A percentile compares a stretch with the other conserved stretches of the same genome.
Evolutionary conservation across 1,284 basidiomycete species (phyloP).

Genomic region (Boletellus deceptivus): DNA sequence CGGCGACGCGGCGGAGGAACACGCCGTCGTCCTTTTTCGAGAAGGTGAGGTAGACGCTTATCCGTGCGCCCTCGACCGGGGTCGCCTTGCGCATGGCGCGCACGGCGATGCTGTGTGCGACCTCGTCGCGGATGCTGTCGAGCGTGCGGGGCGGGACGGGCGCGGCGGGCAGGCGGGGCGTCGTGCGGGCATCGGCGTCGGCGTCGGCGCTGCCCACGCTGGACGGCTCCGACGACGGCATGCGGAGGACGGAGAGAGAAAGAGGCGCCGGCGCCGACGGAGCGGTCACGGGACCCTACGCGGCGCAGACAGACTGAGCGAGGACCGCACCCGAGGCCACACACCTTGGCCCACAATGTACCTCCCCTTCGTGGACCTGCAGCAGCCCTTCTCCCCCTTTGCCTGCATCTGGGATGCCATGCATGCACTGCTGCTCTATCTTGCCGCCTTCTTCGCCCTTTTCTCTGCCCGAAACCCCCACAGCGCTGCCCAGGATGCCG

Average conservation of each 20-base stretch:
- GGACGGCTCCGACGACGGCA: constrained; percentile 30
- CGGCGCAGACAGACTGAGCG: background rate
- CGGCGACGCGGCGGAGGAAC: constrained; percentile 55
- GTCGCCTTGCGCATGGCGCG: constrained; percentile 52
- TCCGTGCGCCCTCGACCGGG: constrained; percentile 46
- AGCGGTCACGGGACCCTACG: too few relatives aligned
- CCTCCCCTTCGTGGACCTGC: constrained; percentile 18
- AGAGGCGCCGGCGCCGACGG: too few relatives aligned
- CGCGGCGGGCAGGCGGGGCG: background rate
- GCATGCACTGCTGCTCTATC: constrained; percentile 18
- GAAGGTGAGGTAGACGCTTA: constrained; percentile 58
- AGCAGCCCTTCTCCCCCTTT: constrained; percentile 14
- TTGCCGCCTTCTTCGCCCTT: constrained; percentile 14
- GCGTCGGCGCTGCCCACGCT: constrained; percentile 13
- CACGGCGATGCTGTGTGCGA: constrained; percentile 57
- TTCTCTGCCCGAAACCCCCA: background rate
- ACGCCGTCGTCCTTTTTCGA: constrained; percentile 50
- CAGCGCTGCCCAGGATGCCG: background rate
- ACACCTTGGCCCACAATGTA: constrained; percentile 17
- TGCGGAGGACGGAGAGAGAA: background rate
- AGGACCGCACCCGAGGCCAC: background rate
- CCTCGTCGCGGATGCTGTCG: constrained; percentile 59
- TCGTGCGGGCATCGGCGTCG: too few relatives aligned
- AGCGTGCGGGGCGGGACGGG: constrained; percentile 42
- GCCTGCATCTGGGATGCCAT: constrained; percentile 16